These are phyloP conservation scores for Zoysia japonica DNA, from an alignment of 176 grass and related monocot genomes.

Conservation along the genomic window DNA sequence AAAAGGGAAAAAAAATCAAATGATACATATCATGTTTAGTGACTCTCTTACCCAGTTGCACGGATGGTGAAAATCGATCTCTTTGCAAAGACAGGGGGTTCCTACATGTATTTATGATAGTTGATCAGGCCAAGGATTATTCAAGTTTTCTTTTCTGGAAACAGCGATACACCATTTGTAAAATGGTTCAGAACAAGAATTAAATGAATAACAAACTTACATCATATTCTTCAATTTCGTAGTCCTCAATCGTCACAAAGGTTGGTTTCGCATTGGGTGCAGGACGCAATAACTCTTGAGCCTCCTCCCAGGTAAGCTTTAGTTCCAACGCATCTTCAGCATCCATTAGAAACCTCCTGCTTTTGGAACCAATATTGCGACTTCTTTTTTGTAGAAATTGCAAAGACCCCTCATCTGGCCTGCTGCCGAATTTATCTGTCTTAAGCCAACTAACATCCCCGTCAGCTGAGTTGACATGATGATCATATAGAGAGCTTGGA, in stretches of 20 bases:
- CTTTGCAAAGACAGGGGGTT: constrained; percentile 97
- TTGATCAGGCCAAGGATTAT: constrained; percentile 21
- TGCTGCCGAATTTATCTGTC: constrained; percentile 57
- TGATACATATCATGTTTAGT: background rate
- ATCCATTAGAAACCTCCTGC: constrained; percentile 84
- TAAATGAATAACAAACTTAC: constrained; percentile 52
- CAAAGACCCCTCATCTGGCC: constrained; percentile 61
- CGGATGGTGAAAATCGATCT: constrained; percentile 91
- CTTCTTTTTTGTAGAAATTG: constrained; percentile 82
- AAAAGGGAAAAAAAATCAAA: background rate
- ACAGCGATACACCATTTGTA: background rate
- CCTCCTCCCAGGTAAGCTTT: constrained; percentile 93
- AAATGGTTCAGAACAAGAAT: constrained; percentile 5
- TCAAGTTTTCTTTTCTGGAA: background rate
- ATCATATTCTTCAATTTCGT: constrained; percentile 99
- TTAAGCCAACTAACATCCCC: constrained; percentile 75
- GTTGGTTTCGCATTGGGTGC: constrained; percentile 80
- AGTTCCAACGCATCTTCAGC: constrained; percentile 87
- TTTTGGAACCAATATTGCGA: constrained; percentile 87
- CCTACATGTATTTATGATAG: constrained; percentile 54
- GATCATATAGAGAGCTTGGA: constrained; percentile 57
- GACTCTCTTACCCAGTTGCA: constrained; percentile 68
- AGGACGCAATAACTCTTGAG: constrained; percentile 93
- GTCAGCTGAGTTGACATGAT: constrained; percentile 65
- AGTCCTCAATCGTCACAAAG: constrained; percentile 89